phyloP scores from a whole-genome alignment of 2,329 filamentous ascomycete genomes.

The Arthrobotrys sphaeroides region DNA sequence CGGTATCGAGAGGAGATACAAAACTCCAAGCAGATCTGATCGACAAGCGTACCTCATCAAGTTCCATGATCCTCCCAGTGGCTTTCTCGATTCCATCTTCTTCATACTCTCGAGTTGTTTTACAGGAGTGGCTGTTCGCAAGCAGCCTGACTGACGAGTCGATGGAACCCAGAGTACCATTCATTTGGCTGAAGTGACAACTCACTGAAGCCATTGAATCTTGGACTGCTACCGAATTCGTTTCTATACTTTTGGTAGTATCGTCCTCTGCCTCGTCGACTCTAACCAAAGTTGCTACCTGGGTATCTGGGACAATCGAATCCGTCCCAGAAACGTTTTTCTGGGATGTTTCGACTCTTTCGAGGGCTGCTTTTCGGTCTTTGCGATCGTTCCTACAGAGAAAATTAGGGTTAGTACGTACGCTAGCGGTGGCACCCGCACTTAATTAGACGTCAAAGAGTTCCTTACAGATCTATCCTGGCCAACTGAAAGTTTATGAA shows the following conservation, averaged over 20 bases:
- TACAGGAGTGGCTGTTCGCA: background rate
- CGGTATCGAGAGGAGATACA: background rate
- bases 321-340: background rate
- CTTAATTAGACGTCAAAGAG: background rate
- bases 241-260: background rate
- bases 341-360: background rate
- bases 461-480: slow-evolving; percentile 13
- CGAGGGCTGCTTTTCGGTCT: background rate
- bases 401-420: too few relatives aligned
- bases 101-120: background rate
- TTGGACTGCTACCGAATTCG: background rate
- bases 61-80: background rate
- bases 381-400: background rate
- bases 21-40: background rate
- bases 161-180: slow-evolving; percentile 1
- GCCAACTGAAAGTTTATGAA: slow-evolving; percentile 3
- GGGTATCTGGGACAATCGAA: background rate
- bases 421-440: too few relatives aligned
- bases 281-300: background rate
- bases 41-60: background rate
- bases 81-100: slow-evolving; percentile 9
- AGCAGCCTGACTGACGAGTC: background rate
- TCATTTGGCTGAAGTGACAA: background rate
- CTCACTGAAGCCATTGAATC: background rate
- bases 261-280: background rate